Evolutionary conservation across 257 asterid species (phyloP), one percentile per base, ranked within the genome.

Genomic region (Dorcoceras hygrometricum): DNA sequence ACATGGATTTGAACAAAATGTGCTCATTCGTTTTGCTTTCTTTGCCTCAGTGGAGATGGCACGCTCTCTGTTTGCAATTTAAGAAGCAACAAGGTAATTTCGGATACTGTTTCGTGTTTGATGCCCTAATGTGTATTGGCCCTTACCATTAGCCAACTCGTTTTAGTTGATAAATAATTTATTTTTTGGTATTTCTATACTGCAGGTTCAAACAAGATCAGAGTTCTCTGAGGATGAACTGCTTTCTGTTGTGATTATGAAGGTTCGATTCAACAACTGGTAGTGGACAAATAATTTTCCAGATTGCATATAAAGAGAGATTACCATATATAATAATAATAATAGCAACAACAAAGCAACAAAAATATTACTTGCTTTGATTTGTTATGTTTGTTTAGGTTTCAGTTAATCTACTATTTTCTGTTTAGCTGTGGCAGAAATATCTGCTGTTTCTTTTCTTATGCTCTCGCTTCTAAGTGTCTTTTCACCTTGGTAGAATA

Each of bases 161-260:
- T 59, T 39, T 31, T 55, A 29, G 24, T 65, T 27, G 46, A 62
- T 66, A 57, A 43, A 19, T 60, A 19, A 75, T 29, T 54, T 39
- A 18, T 39, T 23, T 1, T 67, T 36, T 34, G 59, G 59, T 57
- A 26, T 57, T 71, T 48, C 69, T 67, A 8, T 31, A 26, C 67
- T 77, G 69, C 81, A 88, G 97, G 77, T 93, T 68, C 97, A 89
- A 81, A 88, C 88, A 68, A 86, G 81, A 39, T 93, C 99, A 4
- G 97, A 93, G 78, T 93, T 93, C 79, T 88, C 95, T 24, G 99
- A 90, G 82, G 97, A 90, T 61, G 97, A 90, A 71, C 81, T 88
- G 72, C 99, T 93, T n/a, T 90, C 97, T 7, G 90, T 86, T 63
- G 95, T 93, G 71, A 78, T 88, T 69, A 81, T 93, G 97, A 90